Percentiles rank a stretch among this genome's conserved stretches.
Evolutionary conservation across 2,329 filamentous ascomycete species (phyloP).

Genomic region (Hypoxylon sp.): DNA sequence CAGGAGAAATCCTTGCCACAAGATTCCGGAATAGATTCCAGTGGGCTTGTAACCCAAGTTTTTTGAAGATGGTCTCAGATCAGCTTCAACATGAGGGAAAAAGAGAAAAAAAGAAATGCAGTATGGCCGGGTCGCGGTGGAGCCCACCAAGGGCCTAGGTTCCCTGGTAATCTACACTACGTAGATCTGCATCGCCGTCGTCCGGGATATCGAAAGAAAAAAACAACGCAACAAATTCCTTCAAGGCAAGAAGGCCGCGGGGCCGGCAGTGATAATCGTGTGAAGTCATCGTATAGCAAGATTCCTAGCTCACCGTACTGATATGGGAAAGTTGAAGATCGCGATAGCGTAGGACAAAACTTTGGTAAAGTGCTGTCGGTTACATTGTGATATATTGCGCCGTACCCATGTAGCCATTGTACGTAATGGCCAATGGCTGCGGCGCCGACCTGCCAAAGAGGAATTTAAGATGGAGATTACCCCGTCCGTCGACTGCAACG

Average conservation of each 20-base stretch:
- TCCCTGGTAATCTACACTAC: slow-evolving; percentile 16
- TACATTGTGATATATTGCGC: slow-evolving; percentile 39
- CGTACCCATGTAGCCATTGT: slow-evolving; percentile 15
- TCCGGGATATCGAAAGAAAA: slow-evolving; percentile 33
- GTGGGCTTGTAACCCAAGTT: not conserved
- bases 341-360: slow-evolving; percentile 12
- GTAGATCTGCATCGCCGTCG: slow-evolving; percentile 37
- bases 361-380: slow-evolving; percentile 19
- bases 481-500: slow-evolving; percentile 28
- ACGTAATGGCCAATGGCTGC: slow-evolving; percentile 35
- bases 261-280: slow-evolving; percentile 3
- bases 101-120: not conserved
- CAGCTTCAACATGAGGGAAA: not conserved
- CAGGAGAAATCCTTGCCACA: slow-evolving; percentile 4
- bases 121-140: slow-evolving; percentile 34
- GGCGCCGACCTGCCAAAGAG: slow-evolving; percentile 25
- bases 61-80: not conserved
- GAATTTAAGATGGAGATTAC: slow-evolving; percentile 26
- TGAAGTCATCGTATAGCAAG: slow-evolving; percentile 33
- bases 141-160: slow-evolving; percentile 29
- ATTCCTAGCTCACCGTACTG: slow-evolving; percentile 15
- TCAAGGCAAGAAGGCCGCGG: slow-evolving; percentile 2
- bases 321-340: slow-evolving; percentile 11
- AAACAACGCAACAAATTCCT: slow-evolving; percentile 28
- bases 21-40: slow-evolving; percentile 3